A percentile compares a stretch with the other conserved stretches of the same genome.
These are phyloP conservation scores for Comarum palustre DNA, from an alignment of 306 rosid species.

Conservation along the genomic window DNA sequence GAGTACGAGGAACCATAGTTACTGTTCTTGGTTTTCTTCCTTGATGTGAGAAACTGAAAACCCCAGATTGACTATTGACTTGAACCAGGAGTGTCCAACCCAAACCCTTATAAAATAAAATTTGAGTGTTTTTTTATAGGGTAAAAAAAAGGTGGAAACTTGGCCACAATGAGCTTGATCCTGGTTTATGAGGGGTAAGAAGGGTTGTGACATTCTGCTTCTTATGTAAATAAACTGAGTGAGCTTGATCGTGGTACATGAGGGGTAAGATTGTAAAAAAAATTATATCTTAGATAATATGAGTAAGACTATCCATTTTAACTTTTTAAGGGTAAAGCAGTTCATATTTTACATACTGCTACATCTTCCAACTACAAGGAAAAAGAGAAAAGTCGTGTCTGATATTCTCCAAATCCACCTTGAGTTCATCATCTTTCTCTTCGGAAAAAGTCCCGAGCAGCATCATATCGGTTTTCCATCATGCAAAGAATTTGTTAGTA, in stretches of 20 bases:
- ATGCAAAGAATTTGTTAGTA: slow-evolving; percentile 26
- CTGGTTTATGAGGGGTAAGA: neutral
- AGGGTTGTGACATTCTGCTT: neutral
- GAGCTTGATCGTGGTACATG: too few species aligned
- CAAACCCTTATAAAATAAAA: too few species aligned
- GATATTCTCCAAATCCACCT: slow-evolving; percentile 16
- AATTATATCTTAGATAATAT: neutral
- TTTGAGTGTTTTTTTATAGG: too few species aligned
- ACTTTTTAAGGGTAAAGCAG: slow-evolving; percentile 18
- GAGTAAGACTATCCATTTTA: slow-evolving; percentile 8
- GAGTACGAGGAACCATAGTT: slow-evolving; percentile 34
- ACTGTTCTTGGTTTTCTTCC: neutral
- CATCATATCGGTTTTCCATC: slow-evolving; percentile 18
- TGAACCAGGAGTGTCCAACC: neutral
- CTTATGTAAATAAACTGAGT: neutral
- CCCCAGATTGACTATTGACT: neutral
- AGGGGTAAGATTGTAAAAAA: too few species aligned
- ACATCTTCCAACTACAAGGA: neutral
- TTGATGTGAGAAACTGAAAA: neutral
- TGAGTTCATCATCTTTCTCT: slow-evolving; percentile 18
- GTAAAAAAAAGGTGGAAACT: neutral
- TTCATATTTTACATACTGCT: slow-evolving; percentile 24
- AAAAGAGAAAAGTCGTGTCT: neutral
- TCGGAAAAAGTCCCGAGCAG: neutral
- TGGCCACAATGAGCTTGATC: neutral